Conservation (phyloP, 2,329 filamentous ascomycete species). For the Botryotinia narcissicola region DNA sequence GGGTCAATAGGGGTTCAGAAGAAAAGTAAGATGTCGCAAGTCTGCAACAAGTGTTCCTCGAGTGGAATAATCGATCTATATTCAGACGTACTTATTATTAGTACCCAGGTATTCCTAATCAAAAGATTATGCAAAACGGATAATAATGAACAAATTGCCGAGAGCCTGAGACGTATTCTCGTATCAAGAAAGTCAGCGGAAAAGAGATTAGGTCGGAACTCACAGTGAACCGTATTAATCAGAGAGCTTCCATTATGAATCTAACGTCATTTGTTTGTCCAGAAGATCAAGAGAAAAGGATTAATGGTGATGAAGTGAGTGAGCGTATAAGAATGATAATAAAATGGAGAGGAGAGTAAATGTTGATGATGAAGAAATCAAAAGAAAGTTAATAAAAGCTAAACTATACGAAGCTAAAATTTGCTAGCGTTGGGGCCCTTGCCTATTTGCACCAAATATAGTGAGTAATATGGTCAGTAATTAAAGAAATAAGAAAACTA, state of each 20-base stretch:
- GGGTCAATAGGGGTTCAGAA: neutral
- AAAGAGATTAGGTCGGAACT: neutral
- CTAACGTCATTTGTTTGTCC: neutral
- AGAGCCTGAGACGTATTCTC: neutral
- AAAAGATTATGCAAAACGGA: conserved; percentile 10
- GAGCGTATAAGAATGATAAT: neutral
- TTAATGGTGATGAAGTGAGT: neutral
- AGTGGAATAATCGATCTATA: conserved; percentile 2
- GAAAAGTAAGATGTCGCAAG: neutral
- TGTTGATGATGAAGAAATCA: neutral
- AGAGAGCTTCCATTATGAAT: neutral
- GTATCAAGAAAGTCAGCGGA: neutral
- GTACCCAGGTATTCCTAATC: neutral
- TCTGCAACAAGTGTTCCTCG: neutral
- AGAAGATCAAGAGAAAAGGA: neutral
- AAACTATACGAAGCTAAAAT: conserved; percentile 12
- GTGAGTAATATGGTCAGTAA: neutral
- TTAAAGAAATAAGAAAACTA: neutral
- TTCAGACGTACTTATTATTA: neutral
- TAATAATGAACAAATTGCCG: neutral
- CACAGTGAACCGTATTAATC: neutral
- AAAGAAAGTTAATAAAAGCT: neutral
- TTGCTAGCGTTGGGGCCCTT: conserved; percentile 5
- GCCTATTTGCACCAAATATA: neutral
- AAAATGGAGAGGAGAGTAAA: neutral